These are phyloP conservation scores for Chlorella vulgaris DNA, from an alignment of 139 green algal species.

Conservation along the genomic window DNA sequence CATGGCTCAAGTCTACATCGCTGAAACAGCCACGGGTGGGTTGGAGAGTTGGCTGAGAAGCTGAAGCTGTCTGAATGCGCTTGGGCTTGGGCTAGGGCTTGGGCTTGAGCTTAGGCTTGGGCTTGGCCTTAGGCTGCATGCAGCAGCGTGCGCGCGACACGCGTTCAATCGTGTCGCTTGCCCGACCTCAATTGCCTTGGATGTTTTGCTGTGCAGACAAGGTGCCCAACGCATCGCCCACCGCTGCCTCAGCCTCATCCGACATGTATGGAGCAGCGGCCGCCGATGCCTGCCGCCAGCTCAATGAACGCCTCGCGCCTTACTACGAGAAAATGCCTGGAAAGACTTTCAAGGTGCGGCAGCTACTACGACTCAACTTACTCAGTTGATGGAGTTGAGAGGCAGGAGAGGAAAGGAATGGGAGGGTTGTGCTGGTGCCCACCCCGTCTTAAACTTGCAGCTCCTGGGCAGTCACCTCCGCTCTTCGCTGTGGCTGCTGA, in stretches of 20 bases:
- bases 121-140: too few species aligned
- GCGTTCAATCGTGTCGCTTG: too few species aligned
- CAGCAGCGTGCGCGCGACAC: too few species aligned
- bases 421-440: too few species aligned
- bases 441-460: too few species aligned
- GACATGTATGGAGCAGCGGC: constrained; percentile 94
- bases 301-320: constrained; percentile 81
- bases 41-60: neutral
- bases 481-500: too few species aligned
- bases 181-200: neutral
- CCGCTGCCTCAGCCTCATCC: constrained; percentile 86
- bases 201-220: constrained; percentile 92
- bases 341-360: constrained; percentile 43
- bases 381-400: too few species aligned
- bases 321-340: constrained; percentile 34
- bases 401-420: too few species aligned
- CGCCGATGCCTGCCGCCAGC: constrained; percentile 90
- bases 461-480: too few species aligned
- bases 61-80: neutral
- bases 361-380: too few species aligned
- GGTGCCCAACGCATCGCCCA: constrained; percentile 95
- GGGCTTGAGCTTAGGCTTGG: too few species aligned
- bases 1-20: constrained; percentile 84
- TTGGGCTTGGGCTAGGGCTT: too few species aligned
- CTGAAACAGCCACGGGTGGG: constrained; percentile 85